Evolutionary conservation across 345 rosid genomes (phyloP).

Genomic region (Eutrema japonicum): DNA sequence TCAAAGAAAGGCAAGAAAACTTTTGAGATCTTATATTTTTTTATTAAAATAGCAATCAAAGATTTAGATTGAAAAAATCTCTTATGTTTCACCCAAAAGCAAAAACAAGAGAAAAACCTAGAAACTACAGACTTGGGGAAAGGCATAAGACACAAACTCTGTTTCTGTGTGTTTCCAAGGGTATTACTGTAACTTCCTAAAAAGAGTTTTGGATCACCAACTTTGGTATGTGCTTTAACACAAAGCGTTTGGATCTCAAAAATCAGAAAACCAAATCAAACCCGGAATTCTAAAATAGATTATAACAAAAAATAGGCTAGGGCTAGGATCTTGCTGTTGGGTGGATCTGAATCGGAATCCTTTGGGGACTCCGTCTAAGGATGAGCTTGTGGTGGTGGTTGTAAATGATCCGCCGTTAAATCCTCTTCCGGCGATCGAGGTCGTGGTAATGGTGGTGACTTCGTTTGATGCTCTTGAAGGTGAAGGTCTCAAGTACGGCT

Average conservation of each 20-base stretch:
- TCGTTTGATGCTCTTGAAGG: constrained; percentile 42
- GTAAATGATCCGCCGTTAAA: constrained; percentile 45
- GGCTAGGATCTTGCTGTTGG: constrained; percentile 30
- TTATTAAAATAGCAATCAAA: background rate
- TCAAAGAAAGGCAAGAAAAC: constrained; percentile 30
- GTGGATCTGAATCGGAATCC: constrained; percentile 44
- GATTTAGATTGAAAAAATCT: constrained; percentile 14
- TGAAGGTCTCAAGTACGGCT: constrained; percentile 48
- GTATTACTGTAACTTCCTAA: constrained; percentile 31
- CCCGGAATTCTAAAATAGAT: background rate
- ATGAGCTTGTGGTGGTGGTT: constrained; percentile 23
- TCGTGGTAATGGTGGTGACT: constrained; percentile 29
- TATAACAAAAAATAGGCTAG: constrained; percentile 8
- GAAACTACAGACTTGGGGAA: constrained; percentile 33
- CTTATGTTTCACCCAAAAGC: constrained; percentile 25
- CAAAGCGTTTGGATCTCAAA: constrained; percentile 24
- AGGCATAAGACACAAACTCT: constrained; percentile 23
- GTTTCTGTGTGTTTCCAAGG: constrained; percentile 29
- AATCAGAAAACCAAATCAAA: constrained; percentile 9
- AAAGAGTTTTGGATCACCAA: constrained; percentile 34
- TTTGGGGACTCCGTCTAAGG: constrained; percentile 36
- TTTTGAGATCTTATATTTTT: constrained; percentile 18
- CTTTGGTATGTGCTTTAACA: constrained; percentile 18
- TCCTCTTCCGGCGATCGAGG: constrained; percentile 42
- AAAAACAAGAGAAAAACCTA: constrained; percentile 19